Conservation (phyloP, 495 filamentous ascomycete species). For the Polyplosphaeria fusca region DNA sequence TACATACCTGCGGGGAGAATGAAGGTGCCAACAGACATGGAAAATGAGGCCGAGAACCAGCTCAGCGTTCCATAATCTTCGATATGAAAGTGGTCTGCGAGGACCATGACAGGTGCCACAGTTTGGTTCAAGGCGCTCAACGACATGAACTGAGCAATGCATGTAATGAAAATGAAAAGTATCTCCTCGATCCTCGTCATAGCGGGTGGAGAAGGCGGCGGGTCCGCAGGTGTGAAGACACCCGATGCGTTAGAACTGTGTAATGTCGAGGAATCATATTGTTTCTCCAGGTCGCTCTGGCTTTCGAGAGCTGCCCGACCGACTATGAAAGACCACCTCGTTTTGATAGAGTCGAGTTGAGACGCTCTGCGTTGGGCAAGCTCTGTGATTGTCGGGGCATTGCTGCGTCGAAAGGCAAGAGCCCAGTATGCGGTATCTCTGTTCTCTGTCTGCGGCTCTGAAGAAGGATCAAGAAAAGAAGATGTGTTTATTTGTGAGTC, state of each 20-base stretch:
- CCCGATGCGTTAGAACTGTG: constrained; percentile 6
- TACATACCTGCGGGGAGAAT: constrained; percentile 35
- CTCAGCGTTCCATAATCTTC: constrained; percentile 31
- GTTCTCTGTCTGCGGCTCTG: no score
- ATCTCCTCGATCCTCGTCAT: constrained; percentile 3
- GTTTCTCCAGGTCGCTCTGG: constrained; percentile 3
- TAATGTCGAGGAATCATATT: constrained; percentile 1
- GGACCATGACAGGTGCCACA: constrained; percentile 26
- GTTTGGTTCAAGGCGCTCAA: constrained; percentile 28
- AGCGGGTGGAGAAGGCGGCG: background rate
- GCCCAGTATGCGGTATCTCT: no score
- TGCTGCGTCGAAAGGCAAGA: background rate
- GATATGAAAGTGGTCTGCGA: constrained; percentile 25
- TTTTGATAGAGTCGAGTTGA: background rate
- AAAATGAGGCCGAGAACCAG: constrained; percentile 36
- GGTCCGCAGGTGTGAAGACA: background rate
- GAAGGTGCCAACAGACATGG: constrained; percentile 36
- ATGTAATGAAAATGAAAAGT: constrained; percentile 31
- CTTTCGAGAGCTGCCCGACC: background rate
- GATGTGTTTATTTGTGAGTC: background rate
- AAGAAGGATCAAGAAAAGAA: background rate
- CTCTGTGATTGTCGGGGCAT: constrained; percentile 7
- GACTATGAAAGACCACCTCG: background rate
- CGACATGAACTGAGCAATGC: constrained; percentile 45
- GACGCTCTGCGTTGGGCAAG: constrained; percentile 13